A percentile compares a stretch with the other conserved stretches of the same genome.
Evolutionary conservation across 176 grass and related monocot genomes (phyloP).

Genomic region (Carex parvula): DNA sequence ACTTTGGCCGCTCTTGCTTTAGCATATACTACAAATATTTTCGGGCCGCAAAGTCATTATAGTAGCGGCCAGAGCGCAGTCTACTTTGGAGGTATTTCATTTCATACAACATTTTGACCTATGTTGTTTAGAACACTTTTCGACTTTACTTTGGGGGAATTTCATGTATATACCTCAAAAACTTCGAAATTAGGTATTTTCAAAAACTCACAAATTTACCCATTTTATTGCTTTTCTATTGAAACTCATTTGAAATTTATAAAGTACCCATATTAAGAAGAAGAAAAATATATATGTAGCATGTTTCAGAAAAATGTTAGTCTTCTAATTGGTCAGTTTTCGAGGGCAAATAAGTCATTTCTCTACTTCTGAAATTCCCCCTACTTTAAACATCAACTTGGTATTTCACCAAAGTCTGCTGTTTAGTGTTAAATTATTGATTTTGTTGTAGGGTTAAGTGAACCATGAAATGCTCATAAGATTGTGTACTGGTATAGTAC

Average conservation of each 20-base stretch:
- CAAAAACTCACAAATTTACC: too few relatives aligned
- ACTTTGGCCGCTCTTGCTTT: conserved; percentile 60
- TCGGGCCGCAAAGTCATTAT: conserved; percentile 74
- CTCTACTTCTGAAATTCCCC: too few relatives aligned
- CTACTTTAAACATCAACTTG: neutral
- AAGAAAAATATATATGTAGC: too few relatives aligned
- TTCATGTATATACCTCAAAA: too few relatives aligned
- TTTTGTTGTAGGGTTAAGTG: neutral
- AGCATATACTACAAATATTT: conserved; percentile 79
- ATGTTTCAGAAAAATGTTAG: too few relatives aligned
- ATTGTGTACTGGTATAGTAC: neutral
- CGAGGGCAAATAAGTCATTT: too few relatives aligned
- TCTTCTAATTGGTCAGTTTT: too few relatives aligned
- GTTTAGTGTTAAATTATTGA: neutral
- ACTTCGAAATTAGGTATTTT: too few relatives aligned
- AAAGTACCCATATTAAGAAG: too few relatives aligned
- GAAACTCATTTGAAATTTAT: too few relatives aligned
- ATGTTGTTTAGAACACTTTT: neutral
- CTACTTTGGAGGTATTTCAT: conserved; percentile 81
- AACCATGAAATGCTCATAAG: conserved; percentile 3
- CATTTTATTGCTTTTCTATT: too few relatives aligned
- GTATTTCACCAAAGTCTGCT: neutral
- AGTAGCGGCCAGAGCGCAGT: conserved; percentile 85
- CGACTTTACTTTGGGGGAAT: neutral
- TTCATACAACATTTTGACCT: neutral